Evolutionary conservation across 768 basidiomycete genomes (phyloP).

Genomic region (Bullera alba): DNA sequence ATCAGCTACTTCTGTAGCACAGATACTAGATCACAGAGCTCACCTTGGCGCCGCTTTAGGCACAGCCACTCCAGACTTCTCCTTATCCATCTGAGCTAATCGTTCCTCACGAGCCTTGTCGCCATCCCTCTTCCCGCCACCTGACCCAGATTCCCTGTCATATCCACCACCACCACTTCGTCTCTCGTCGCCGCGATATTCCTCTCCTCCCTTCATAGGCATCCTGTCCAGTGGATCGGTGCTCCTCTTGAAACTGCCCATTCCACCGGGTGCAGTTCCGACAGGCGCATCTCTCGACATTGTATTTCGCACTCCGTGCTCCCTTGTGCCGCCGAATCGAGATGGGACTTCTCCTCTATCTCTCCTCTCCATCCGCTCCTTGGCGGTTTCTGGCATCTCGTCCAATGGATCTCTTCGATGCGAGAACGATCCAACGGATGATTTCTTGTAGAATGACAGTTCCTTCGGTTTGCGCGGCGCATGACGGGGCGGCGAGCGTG

Average conservation of each 20-base stretch:
- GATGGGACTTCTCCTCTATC: slow-evolving; percentile 34
- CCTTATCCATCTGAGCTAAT: slow-evolving; percentile 18
- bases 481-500: slow-evolving; percentile 22
- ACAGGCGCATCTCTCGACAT: slow-evolving; percentile 20
- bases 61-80: slow-evolving; percentile 8
- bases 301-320: slow-evolving; percentile 37
- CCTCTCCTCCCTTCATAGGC: slow-evolving; percentile 19
- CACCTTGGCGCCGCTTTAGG: slow-evolving; percentile 11
- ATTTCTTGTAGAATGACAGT: slow-evolving; percentile 46
- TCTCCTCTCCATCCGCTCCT: slow-evolving; percentile 26
- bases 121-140: slow-evolving; percentile 5
- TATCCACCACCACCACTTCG: slow-evolving; percentile 8
- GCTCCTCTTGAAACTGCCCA: slow-evolving; percentile 27
- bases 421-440: slow-evolving; percentile 32
- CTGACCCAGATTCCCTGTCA: slow-evolving; percentile 4
- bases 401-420: slow-evolving; percentile 36
- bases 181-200: slow-evolving; percentile 7
- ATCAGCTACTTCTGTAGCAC: too few relatives aligned
- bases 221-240: slow-evolving; percentile 33
- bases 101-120: slow-evolving; percentile 12
- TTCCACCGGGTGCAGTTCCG: slow-evolving; percentile 6
- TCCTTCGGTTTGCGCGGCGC: slow-evolving; percentile 26
- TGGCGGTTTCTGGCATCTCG: slow-evolving; percentile 17
- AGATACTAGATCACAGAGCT: too few relatives aligned
- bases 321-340: slow-evolving; percentile 38